Evolutionary conservation across 2,329 filamentous ascomycete species (phyloP).

Genomic region (Canariomyces notabilis): DNA sequence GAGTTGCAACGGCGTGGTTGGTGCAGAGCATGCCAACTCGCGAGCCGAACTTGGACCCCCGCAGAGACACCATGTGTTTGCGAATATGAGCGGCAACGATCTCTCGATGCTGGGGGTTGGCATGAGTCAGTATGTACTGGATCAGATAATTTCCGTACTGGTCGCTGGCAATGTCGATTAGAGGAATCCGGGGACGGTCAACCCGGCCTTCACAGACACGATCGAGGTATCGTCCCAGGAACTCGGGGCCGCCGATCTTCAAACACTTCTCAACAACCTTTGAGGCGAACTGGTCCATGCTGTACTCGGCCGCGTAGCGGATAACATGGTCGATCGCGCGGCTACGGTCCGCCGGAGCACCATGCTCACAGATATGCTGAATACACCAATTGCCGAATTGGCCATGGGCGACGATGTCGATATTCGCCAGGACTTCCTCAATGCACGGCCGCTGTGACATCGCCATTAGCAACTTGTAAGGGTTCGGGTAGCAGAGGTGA

Average conservation of each 20-base stretch:
- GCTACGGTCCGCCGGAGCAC: constrained; percentile 82
- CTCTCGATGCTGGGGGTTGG: constrained; percentile 82
- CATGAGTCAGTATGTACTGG: constrained; percentile 92
- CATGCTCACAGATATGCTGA: constrained; percentile 97
- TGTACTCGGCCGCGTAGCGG: constrained; percentile 89
- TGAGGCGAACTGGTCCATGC: constrained; percentile 97
- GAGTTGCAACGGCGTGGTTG: constrained; percentile 84
- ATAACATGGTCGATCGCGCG: constrained; percentile 95
- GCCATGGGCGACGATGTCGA: constrained; percentile 92
- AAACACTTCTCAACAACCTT: constrained; percentile 99
- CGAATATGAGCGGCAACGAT: constrained; percentile 89
- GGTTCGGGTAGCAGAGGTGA: background rate
- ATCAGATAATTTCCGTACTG: constrained; percentile 99
- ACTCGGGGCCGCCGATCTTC: constrained; percentile 89
- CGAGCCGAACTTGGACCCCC: constrained; percentile 96
- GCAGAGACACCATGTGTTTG: constrained; percentile 98
- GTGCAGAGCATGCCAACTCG: constrained; percentile 98
- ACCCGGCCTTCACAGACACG: constrained; percentile 87
- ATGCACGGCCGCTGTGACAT: constrained; percentile 77
- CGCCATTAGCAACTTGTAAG: constrained; percentile 1
- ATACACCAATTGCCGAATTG: constrained; percentile 99
- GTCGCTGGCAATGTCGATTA: constrained; percentile 97
- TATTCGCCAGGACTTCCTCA: constrained; percentile 89
- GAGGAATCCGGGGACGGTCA: constrained; percentile 88
- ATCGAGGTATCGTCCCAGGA: constrained; percentile 86